Evolutionary conservation across 306 rosid genomes (phyloP).

Genomic region (Morella rubra): DNA sequence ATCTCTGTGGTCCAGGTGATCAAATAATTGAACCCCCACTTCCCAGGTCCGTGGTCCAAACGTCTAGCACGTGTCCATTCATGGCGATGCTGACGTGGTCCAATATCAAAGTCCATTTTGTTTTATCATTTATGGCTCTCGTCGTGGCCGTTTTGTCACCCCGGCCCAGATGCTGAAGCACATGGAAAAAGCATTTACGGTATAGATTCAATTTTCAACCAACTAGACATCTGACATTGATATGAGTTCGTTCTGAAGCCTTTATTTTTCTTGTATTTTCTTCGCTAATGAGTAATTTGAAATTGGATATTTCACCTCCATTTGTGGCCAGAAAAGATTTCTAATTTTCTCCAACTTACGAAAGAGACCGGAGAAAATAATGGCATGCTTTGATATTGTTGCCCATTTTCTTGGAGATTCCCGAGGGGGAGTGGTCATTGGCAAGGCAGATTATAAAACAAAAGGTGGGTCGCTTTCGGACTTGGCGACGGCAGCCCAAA

Average conservation of each 20-base stretch:
- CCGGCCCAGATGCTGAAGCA: conserved; percentile 5
- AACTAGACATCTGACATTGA: not conserved
- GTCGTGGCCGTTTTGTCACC: not conserved
- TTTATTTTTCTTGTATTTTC: no score
- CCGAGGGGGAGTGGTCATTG: not conserved
- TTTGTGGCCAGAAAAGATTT: no score
- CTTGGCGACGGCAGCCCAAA: not conserved
- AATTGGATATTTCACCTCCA: no score
- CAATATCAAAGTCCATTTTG: conserved; percentile 27
- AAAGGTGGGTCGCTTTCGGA: conserved; percentile 5
- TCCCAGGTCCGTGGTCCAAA: conserved; percentile 46
- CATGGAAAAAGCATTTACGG: not conserved
- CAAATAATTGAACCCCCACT: conserved; percentile 44
- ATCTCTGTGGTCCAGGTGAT: conserved; percentile 34
- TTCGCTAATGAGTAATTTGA: no score
- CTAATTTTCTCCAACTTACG: no score
- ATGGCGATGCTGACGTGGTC: conserved; percentile 32
- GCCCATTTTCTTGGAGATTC: no score
- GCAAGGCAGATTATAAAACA: not conserved
- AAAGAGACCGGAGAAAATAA: no score
- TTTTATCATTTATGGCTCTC: not conserved
- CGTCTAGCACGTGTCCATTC: conserved; percentile 36
- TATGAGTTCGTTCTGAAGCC: no score
- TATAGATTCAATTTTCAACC: conserved; percentile 4
- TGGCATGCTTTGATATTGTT: no score